Evolutionary conservation across 495 filamentous ascomycete genomes (phyloP), one percentile per base, ranked within the genome.

Genomic region (Xanthoparmelia taractica): DNA sequence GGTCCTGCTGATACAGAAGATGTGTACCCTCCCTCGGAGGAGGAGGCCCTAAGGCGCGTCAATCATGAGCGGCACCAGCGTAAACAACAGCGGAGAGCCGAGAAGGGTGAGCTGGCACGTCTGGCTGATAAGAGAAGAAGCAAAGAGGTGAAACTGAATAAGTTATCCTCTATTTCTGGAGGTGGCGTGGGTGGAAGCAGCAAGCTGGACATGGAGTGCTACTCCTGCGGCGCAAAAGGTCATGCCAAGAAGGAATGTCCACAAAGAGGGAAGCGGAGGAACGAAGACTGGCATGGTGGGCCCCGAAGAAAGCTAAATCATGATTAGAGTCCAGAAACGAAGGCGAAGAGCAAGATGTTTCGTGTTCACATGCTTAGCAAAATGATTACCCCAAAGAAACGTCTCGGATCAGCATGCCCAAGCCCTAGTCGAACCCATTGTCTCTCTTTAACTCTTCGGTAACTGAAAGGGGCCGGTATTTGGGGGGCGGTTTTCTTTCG

Each of bases 61-160:
- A 64, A 60, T 37, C 58, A 57, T 40, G 56, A 52, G 56, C 59
- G 60, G 17, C 17, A 58, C n/a, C 47, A 58, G 43, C 58, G 59
- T 57, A 60, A 65, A 63, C 55, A 59, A 52, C 40, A 59, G 57
- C 60, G 61, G 58, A 67, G 47, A 59, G 38, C 65, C 31, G 58
- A 52, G 54, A 63, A 65, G 37, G 61, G 63, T 33, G 69, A 69
- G 47, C 25, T 59, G n/a, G 56, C 45, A 41, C 61, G 59, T 27
- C 55, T 65, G 38, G 67, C 54, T 18, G 60, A 69, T 34, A 60
- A 57, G 29, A 58, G 67, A 23, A 38, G 61, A 47, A 60, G 34
- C 15, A 66, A 68, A 55, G 67, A 66, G 11, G 61, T 66, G 12
- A 66, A 64, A 8, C 37, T 68, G 20, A 68, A 66, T 52, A 61